These are phyloP conservation scores for Cryphonectria japonica DNA, from an alignment of 2,329 filamentous ascomycete species.

Conservation along the genomic window DNA sequence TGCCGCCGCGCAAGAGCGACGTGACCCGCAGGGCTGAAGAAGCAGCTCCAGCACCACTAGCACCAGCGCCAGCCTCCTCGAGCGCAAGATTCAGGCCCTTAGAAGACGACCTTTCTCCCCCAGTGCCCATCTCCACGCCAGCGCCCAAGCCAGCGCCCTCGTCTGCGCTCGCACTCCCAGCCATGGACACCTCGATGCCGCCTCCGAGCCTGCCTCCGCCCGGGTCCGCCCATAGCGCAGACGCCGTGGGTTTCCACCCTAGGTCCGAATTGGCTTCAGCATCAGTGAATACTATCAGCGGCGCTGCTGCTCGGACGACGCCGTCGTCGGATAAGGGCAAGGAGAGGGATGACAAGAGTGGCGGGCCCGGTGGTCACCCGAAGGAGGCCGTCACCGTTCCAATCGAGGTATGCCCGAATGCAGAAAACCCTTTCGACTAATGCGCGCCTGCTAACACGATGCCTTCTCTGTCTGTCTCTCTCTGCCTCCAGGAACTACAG, in stretches of 20 bases:
- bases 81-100: conserved; percentile 49
- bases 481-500: conserved; percentile 63
- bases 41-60: conserved; percentile 36
- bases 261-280: conserved; percentile 34
- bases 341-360: conserved; percentile 42
- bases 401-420: conserved; percentile 53
- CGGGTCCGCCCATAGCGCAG: conserved; percentile 25
- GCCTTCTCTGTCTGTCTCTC: background rate
- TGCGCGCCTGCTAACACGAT: conserved; percentile 9
- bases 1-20: conserved; percentile 63
- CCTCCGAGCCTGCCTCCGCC: conserved; percentile 32
- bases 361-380: conserved; percentile 34
- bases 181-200: conserved; percentile 31
- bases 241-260: conserved; percentile 30
- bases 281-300: conserved; percentile 16
- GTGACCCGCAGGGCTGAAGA: conserved; percentile 48
- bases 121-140: conserved; percentile 31
- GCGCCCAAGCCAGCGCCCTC: conserved; percentile 29
- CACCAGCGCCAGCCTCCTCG: conserved; percentile 36
- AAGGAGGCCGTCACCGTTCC: conserved; percentile 54
- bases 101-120: conserved; percentile 42
- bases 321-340: conserved; percentile 33
- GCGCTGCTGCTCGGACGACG: conserved; percentile 21
- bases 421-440: background rate
- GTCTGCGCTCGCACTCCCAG: conserved; percentile 32